A percentile compares a stretch with the other conserved stretches of the same genome.
Conservation (phyloP, 2,329 filamentous ascomycete species). For the Hymenoscyphus fructigenus region DNA sequence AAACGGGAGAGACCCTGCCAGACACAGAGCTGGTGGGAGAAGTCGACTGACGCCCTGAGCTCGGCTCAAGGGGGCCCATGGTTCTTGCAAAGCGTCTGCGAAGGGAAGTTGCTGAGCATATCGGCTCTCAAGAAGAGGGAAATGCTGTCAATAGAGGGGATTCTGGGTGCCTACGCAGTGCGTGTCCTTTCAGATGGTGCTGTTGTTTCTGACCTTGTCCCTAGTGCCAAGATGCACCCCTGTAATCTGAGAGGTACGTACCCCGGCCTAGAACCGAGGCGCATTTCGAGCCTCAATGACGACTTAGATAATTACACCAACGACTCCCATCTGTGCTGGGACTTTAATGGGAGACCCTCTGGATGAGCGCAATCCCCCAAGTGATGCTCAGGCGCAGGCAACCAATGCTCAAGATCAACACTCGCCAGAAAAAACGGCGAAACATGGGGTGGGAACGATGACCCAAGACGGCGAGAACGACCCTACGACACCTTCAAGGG, state of each 20-base stretch:
- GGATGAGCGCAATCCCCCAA: constrained; percentile 8
- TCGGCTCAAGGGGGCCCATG: constrained; percentile 64
- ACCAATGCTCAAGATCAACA: constrained; percentile 14
- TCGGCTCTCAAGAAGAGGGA: constrained; percentile 9
- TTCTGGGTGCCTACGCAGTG: constrained; percentile 14
- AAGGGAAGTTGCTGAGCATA: constrained; percentile 23
- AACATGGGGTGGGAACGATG: constrained; percentile 31
- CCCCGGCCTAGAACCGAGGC: background rate
- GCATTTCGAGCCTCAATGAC: background rate
- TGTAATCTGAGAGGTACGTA: background rate
- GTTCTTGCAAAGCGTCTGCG: constrained; percentile 33
- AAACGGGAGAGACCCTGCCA: constrained; percentile 73
- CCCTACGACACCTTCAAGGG: constrained; percentile 12
- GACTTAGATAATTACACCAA: background rate
- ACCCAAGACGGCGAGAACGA: constrained; percentile 22
- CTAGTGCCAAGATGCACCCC: constrained; percentile 4
- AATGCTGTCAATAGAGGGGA: background rate
- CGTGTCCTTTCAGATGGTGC: constrained; percentile 24
- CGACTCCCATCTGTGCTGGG: constrained; percentile 7
- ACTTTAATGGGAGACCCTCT: constrained; percentile 27
- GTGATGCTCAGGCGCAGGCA: constrained; percentile 24
- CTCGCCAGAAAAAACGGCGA: constrained; percentile 1
- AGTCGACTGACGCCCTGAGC: constrained; percentile 54
- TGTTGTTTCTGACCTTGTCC: background rate
- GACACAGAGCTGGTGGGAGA: constrained; percentile 88